Conservation (phyloP, 1,284 basidiomycete genomes). For the Irpex rosettiformis region DNA sequence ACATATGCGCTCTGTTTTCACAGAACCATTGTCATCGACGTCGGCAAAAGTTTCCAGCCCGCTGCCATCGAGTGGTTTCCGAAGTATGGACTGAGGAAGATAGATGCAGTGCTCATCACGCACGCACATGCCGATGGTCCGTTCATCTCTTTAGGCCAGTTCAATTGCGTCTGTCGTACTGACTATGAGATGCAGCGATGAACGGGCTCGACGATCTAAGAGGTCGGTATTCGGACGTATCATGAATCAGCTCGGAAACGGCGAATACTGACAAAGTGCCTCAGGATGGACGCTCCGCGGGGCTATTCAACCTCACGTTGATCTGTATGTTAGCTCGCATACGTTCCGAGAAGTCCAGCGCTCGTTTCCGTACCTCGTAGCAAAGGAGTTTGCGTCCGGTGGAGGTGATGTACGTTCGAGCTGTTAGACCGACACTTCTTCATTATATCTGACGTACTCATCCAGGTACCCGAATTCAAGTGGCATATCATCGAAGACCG, state of each 20-base stretch:
- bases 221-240: conserved; percentile 39
- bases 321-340: conserved; percentile 64
- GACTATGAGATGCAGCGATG: conserved; percentile 49
- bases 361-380: conserved; percentile 75
- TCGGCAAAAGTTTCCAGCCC: conserved; percentile 77
- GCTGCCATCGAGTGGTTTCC: conserved; percentile 81
- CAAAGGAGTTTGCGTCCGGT: conserved; percentile 72
- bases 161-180: conserved; percentile 2
- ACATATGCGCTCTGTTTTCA: background rate
- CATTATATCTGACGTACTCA: conserved; percentile 1
- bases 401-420: conserved; percentile 63
- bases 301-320: conserved; percentile 68
- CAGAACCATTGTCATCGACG: conserved; percentile 76
- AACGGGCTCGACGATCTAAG: conserved; percentile 81
- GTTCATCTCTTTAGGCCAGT: conserved; percentile 20
- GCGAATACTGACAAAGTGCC: conserved; percentile 7
- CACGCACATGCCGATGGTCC: conserved; percentile 78
- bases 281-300: conserved; percentile 71
- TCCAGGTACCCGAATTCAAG: conserved; percentile 70
- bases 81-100: conserved; percentile 64
- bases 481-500: conserved; percentile 76
- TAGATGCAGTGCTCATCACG: conserved; percentile 77
- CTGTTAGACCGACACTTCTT: background rate
- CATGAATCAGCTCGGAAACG: conserved; percentile 5
- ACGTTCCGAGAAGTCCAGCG: conserved; percentile 65